Evolutionary conservation across 129 eudicot species (phyloP), one percentile per base, ranked within the genome.

Genomic region (carrot (Daucus carota)): DNA sequence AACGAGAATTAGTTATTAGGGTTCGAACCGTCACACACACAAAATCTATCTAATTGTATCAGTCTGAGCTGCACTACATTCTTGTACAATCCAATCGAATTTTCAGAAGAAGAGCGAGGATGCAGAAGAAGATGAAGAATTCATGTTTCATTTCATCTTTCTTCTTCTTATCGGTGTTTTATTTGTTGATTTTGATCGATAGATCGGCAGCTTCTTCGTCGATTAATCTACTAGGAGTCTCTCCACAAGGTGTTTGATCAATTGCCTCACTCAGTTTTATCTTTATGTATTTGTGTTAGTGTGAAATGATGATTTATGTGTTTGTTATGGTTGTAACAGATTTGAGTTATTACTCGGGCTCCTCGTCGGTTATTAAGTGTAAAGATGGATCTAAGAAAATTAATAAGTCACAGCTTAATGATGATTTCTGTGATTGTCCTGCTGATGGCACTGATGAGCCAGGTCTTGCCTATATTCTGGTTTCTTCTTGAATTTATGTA

Each of bases 381-480:
- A 94, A 81, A 81, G 99, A 94, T 76, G 99, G 99, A 81, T 94
- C 97, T 36, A 91, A 86, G 80, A 77, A 86, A 38, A 86, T 94
- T 84, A 78, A 78, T 36, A 80, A 76, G 74, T 44, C 86, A 16
- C 92, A 85, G 81, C 54, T 94, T 70, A 94, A 94, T 82, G 99
- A 94, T 81, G 93, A 94, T 44, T 94, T 91, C 72, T 94, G 99
- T 72, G 99, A 94, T 82, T 94, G 97, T 75, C 75, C 80, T 28
- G 99, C 78, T n/a, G 99, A 94, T 82, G 99, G 96, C 81, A 81
- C 97, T 20, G 99, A 94, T 50, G 99, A 94, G 79, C 99, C 97
- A 70, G 97, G 98, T 90, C 26, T 50, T 82, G 22, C 28, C 3
- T 70, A 5, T 3, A 2, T 38, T 33, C 72, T 22, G 0, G 24